Percentiles rank a stretch among this genome's conserved stretches.
phyloP scores from a whole-genome alignment of 106 monocot species.

The Dioscorea dumetorum region DNA sequence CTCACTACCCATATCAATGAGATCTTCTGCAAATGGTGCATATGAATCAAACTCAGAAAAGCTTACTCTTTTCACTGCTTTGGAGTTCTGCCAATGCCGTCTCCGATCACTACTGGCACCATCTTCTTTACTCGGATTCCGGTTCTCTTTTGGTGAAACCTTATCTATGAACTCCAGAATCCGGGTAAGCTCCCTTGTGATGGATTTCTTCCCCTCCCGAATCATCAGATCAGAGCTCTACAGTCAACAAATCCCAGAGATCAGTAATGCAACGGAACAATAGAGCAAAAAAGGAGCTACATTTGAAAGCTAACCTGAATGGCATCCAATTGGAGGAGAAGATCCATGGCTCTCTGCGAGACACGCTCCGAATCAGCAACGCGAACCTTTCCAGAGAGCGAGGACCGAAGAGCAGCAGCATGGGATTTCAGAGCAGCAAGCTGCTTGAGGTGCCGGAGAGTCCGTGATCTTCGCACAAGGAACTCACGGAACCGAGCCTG shows the following conservation, averaged over 20 bases:
- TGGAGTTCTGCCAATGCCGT: background rate
- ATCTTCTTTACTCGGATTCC: background rate
- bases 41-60: constrained; percentile 14
- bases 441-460: constrained; percentile 57
- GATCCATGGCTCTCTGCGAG: constrained; percentile 36
- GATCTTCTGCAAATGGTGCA: background rate
- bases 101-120: background rate
- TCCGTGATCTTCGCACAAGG: constrained; percentile 65
- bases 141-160: constrained; percentile 24
- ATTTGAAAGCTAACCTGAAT: constrained; percentile 40
- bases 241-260: background rate
- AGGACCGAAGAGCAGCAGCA: constrained; percentile 34
- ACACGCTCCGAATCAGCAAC: constrained; percentile 14
- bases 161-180: constrained; percentile 51
- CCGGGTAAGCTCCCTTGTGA: constrained; percentile 39
- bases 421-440: constrained; percentile 65
- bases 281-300: background rate
- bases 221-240: constrained; percentile 70
- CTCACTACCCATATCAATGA: background rate
- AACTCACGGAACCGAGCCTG: constrained; percentile 59
- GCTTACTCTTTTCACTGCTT: constrained; percentile 33
- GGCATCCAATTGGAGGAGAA: constrained; percentile 61
- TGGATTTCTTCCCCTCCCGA: constrained; percentile 61
- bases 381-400: constrained; percentile 16
- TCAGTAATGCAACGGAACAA: background rate